phyloP scores from a whole-genome alignment of 257 asterid species.

The Fraxinus cuspidata region DNA sequence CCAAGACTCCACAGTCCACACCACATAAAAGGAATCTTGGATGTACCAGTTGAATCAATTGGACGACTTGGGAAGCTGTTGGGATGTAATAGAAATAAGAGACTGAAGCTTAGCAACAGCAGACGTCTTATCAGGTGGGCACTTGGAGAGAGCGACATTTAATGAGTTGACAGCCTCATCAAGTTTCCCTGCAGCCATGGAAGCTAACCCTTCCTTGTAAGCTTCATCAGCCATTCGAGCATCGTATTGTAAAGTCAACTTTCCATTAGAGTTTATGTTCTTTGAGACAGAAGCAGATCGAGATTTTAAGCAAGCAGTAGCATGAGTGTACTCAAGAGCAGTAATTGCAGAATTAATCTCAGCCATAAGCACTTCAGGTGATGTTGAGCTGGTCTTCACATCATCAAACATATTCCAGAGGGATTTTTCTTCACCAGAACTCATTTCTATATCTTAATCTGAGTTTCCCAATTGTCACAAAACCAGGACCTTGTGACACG shows the following conservation, averaged over 20 bases:
- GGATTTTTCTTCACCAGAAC: slow-evolving; percentile 35
- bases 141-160: slow-evolving; percentile 55
- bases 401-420: slow-evolving; percentile 59
- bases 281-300: slow-evolving; percentile 27
- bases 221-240: slow-evolving; percentile 55
- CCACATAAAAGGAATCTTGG: not conserved
- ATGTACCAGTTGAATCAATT: slow-evolving; percentile 30
- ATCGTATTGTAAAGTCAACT: slow-evolving; percentile 33
- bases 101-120: slow-evolving; percentile 60
- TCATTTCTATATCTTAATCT: slow-evolving; percentile 35
- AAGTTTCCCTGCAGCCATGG: slow-evolving; percentile 56
- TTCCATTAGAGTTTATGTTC: slow-evolving; percentile 19
- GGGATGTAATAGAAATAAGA: slow-evolving; percentile 49
- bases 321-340: slow-evolving; percentile 56
- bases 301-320: slow-evolving; percentile 40
- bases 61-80: slow-evolving; percentile 35
- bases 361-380: slow-evolving; percentile 62
- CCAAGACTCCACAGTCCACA: not conserved
- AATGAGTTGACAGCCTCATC: slow-evolving; percentile 50
- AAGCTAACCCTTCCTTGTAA: slow-evolving; percentile 56
- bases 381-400: slow-evolving; percentile 38
- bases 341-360: slow-evolving; percentile 61
- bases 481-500: not conserved
- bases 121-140: slow-evolving; percentile 56
- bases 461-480: not conserved